Conservation (phyloP, 2,329 filamentous ascomycete species). For the Nemania sp. region DNA sequence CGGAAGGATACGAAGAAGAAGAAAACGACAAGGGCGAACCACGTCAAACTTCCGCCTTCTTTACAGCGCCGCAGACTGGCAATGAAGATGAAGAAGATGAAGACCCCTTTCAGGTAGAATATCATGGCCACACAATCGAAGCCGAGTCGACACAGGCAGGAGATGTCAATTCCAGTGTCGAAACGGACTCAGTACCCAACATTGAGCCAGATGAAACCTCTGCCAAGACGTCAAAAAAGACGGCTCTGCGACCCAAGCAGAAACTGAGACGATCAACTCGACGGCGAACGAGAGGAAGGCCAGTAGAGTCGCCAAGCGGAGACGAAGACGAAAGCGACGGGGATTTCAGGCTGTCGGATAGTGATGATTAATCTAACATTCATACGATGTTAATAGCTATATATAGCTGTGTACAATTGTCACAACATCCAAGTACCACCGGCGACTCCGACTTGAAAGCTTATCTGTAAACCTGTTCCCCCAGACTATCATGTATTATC, state of each 20-base stretch:
- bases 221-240: constrained; percentile 29
- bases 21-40: constrained; percentile 26
- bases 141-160: constrained; percentile 14
- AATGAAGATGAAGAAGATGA: constrained; percentile 36
- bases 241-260: constrained; percentile 33
- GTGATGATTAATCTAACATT: constrained; percentile 16
- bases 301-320: constrained; percentile 29
- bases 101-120: constrained; percentile 39
- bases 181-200: constrained; percentile 19
- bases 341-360: constrained; percentile 29
- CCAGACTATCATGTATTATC: too few relatives aligned
- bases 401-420: neutral
- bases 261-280: constrained; percentile 33
- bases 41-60: constrained; percentile 35
- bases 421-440: too few relatives aligned
- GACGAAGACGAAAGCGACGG: constrained; percentile 33
- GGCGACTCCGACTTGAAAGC: too few relatives aligned
- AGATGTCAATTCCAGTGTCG: constrained; percentile 5
- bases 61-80: constrained; percentile 25
- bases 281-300: constrained; percentile 34
- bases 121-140: constrained; percentile 26
- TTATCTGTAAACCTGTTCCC: too few relatives aligned
- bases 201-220: constrained; percentile 23
- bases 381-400: neutral
- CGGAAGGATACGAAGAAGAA: constrained; percentile 37